These are phyloP conservation scores for Krasilnikovozyma curviuscula DNA, from an alignment of 768 basidiomycete genomes.

Conservation along the genomic window DNA sequence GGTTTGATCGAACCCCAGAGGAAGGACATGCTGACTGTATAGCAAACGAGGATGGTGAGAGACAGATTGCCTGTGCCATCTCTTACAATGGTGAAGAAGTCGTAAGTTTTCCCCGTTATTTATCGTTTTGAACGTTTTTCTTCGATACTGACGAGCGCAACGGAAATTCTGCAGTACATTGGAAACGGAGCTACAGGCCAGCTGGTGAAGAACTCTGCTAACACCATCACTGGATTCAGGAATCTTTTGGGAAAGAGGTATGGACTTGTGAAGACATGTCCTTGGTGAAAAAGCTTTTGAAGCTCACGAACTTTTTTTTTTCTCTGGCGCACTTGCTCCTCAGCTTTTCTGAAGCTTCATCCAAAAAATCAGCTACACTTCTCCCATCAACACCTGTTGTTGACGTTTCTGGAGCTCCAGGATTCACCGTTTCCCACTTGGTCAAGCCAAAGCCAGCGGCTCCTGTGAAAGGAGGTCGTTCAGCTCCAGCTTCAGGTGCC, in stretches of 20 bases:
- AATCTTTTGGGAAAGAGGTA: slow-evolving; percentile 84
- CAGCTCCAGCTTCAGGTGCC: slow-evolving; percentile 19
- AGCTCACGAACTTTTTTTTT: background rate
- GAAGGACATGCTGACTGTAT: slow-evolving; percentile 86
- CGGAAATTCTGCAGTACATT: slow-evolving; percentile 48
- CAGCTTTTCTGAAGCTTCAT: slow-evolving; percentile 56
- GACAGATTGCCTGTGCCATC: slow-evolving; percentile 88
- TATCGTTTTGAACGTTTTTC: background rate
- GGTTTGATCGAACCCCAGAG: too few species aligned
- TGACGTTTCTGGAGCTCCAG: slow-evolving; percentile 39
- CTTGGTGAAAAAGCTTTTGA: background rate
- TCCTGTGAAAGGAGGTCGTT: slow-evolving; percentile 31
- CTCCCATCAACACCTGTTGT: slow-evolving; percentile 43
- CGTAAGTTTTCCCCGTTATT: slow-evolving; percentile 33
- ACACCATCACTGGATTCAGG: slow-evolving; percentile 87
- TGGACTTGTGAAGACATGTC: slow-evolving; percentile 17
- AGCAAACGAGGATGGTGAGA: slow-evolving; percentile 94
- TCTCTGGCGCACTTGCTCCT: background rate
- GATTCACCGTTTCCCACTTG: slow-evolving; percentile 71
- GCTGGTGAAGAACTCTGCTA: slow-evolving; percentile 80
- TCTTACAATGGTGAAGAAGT: slow-evolving; percentile 81
- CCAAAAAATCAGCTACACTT: slow-evolving; percentile 20
- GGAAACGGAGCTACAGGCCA: slow-evolving; percentile 88
- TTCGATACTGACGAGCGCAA: background rate
- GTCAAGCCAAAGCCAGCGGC: slow-evolving; percentile 33